These are phyloP conservation scores for Candida glaebosa DNA, from an alignment of 805 yeast genomes.

Conservation along the genomic window DNA sequence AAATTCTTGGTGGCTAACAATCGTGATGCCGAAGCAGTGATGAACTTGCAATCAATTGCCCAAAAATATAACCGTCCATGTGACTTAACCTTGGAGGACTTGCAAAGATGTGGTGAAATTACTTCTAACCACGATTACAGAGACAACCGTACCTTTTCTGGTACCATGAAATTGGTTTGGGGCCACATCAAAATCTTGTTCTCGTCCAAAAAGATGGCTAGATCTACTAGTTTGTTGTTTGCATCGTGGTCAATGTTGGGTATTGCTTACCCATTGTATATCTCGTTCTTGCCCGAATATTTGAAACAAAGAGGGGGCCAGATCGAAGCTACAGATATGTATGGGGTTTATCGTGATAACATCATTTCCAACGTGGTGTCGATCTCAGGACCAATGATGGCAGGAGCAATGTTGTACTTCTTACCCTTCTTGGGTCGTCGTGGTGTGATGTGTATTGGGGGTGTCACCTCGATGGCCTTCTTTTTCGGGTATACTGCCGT, in stretches of 20 bases:
- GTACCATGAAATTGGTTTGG: constrained; percentile 18
- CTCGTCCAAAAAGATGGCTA: constrained; percentile 35
- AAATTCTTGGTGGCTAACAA: constrained; percentile 53
- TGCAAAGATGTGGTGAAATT: constrained; percentile 42
- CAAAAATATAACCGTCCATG: constrained; percentile 42
- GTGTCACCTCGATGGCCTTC: constrained; percentile 51
- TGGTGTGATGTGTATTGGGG: constrained; percentile 55
- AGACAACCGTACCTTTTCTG: constrained; percentile 17
- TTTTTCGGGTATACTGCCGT: constrained; percentile 63
- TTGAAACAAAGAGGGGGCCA: constrained; percentile 50
- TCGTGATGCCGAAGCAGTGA: constrained; percentile 48
- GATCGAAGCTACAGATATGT: constrained; percentile 35
- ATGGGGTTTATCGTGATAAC: constrained; percentile 46
- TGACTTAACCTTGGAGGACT: constrained; percentile 44
- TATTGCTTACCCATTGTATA: constrained; percentile 50
- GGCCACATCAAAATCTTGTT: constrained; percentile 45
- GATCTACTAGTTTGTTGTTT: constrained; percentile 37
- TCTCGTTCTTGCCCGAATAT: constrained; percentile 51
- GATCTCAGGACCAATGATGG: constrained; percentile 52
- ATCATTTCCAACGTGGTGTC: constrained; percentile 46
- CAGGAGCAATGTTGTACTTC: constrained; percentile 33
- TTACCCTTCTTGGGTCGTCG: constrained; percentile 45
- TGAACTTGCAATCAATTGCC: constrained; percentile 41
- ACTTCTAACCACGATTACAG: constrained; percentile 17
- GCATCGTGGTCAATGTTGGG: constrained; percentile 56